Evolutionary conservation across 495 filamentous ascomycete genomes (phyloP), one percentile per base, ranked within the genome.

Genomic region (Parathielavia hyrcaniae): DNA sequence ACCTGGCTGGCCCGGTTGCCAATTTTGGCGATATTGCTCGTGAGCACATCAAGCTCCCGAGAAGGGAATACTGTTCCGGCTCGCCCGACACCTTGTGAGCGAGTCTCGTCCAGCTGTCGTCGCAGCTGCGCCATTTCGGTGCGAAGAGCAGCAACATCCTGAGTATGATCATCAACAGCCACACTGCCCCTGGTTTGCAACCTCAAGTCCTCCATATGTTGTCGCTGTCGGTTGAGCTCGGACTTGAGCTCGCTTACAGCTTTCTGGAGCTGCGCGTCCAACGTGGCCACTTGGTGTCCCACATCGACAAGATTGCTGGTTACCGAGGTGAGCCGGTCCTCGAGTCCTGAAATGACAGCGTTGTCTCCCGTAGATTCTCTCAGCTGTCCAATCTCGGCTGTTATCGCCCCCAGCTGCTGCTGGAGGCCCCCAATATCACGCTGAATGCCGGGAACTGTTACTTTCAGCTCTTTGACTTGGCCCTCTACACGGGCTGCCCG

Each of bases 11-110:
- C 69, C 36, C 66, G 67, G 39, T 67, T 64, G 38, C 69, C 63
- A 36, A 75, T 67, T 36, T 72, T 71, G 36, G 69, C 64, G 30
- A 75, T 69, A 36, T 53, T 68, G 52, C 54, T 68, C 4, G 68
- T 70, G 30, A 74, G 68, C 13, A 74, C 72, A 36, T 77, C 71
- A 7, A 76, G 61, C 12, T 74, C 69, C 34, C 50, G 61, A 19
- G 62, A 53, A n/a, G 67, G 61, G 34, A 74, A 65, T 5, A 63
- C 51, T 1, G 66, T 32, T 11, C 51, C 41, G 5, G 9, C 45
- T 14, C 40, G 58, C 26, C 57, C 55, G 4, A 45, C 48, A 9
- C 43, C 57, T 16, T 41, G 61, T 0, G 62, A 57, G 5, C 58
- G 53, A 4, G 65, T 59, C 4, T 68, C 55, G 19, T 62, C 64